phyloP scores from a whole-genome alignment of 495 filamentous ascomycete genomes.

The Chaetomium tenue region DNA sequence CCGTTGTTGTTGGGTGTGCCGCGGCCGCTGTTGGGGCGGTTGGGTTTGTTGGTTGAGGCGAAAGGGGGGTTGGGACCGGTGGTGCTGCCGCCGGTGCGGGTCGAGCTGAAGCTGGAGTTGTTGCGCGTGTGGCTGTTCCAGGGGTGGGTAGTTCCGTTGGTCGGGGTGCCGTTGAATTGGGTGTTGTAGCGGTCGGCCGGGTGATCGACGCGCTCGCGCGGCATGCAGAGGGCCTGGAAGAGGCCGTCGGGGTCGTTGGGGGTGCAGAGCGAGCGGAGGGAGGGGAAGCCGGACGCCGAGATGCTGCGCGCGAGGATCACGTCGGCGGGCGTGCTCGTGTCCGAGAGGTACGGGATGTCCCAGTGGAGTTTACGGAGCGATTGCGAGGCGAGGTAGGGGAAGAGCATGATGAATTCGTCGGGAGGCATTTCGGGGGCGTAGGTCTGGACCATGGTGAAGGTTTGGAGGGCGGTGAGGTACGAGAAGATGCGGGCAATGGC shows the following conservation, averaged over 20 bases:
- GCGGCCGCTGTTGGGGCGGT: not conserved
- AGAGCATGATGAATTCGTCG: conserved; percentile 60
- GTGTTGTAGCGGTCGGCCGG: conserved; percentile 41
- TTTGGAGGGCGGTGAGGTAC: conserved; percentile 59
- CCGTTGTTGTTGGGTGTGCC: too few relatives aligned
- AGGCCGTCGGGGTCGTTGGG: conserved; percentile 72
- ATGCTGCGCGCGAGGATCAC: conserved; percentile 73
- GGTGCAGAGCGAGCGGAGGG: conserved; percentile 63
- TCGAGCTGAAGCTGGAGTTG: conserved; percentile 18
- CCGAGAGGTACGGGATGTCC: conserved; percentile 63
- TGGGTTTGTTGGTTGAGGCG: not conserved
- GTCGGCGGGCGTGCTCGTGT: conserved; percentile 55
- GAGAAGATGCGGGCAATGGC: conserved; percentile 74
- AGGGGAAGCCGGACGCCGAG: conserved; percentile 65
- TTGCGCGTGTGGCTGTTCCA: conserved; percentile 20
- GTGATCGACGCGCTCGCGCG: conserved; percentile 41
- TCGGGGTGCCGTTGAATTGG: not conserved
- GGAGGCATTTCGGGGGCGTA: conserved; percentile 58
- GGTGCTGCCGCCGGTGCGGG: conserved; percentile 13
- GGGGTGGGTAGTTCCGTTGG: not conserved
- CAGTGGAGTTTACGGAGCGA: conserved; percentile 72
- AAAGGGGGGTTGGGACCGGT: not conserved
- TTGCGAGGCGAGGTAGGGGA: conserved; percentile 66
- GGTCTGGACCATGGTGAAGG: conserved; percentile 70
- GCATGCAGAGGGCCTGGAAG: conserved; percentile 69